Percentiles rank a stretch among this genome's conserved stretches.
These are phyloP conservation scores for Blastocystis sp. DNA, from an alignment of 352 stramenopile species.

Conservation along the genomic window DNA sequence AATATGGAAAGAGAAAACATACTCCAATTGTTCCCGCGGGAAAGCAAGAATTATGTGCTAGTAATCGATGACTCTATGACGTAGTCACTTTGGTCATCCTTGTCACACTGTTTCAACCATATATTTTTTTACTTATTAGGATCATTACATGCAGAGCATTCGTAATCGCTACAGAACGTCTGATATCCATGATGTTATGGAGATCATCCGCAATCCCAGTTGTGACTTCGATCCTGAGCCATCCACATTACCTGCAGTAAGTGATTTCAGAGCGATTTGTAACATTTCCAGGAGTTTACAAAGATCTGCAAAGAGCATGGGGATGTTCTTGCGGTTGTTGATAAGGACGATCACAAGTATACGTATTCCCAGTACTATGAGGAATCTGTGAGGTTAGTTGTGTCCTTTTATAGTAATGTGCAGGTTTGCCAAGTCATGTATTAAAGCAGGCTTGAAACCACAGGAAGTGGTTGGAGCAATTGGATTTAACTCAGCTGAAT, in stretches of 20 bases:
- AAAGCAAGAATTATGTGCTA: not conserved
- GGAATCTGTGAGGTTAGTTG: conserved; percentile 1
- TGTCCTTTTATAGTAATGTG: conserved; percentile 70
- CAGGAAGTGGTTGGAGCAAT: conserved; percentile 82
- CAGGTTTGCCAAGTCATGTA: conserved; percentile 79
- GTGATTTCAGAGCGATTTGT: not conserved
- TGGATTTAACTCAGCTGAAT: conserved; percentile 86
- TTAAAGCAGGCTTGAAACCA: conserved; percentile 76
- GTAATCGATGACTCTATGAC: not conserved
- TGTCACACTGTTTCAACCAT: not conserved
- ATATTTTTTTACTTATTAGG: not conserved
- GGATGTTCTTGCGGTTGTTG: conserved; percentile 5
- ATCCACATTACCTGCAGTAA: conserved; percentile 41
- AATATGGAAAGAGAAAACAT: too few species aligned
- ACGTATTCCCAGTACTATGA: conserved; percentile 62
- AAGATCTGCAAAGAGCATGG: conserved; percentile 8
- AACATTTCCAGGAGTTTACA: conserved; percentile 57
- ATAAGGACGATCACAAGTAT: conserved; percentile 52
- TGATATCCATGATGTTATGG: conserved; percentile 63
- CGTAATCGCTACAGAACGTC: conserved; percentile 5
- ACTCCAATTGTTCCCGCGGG: not conserved
- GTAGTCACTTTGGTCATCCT: not conserved
- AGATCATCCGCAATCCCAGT: conserved; percentile 16
- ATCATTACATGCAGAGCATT: not conserved
- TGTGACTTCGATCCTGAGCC: conserved; percentile 55